Base-by-base conservation (phyloP, 2,329 filamentous ascomycete genomes). In the Alternaria angustiovoidea region DNA sequence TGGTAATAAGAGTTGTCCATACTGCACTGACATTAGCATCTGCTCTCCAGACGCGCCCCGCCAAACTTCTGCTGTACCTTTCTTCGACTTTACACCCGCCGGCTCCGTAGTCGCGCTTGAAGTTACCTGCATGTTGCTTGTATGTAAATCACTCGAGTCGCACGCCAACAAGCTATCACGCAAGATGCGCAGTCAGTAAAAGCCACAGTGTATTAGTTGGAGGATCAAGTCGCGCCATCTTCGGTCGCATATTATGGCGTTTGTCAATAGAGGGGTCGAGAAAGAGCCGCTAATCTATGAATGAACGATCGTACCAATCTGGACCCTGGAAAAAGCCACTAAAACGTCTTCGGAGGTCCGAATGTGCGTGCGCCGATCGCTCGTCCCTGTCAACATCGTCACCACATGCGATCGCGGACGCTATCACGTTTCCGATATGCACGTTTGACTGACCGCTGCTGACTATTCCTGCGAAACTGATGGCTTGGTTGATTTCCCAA, bases 1-100 rank as follows among this genome's bases (percentile, higher is more conserved):
- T 96, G 61, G 93, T 96, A 75, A 97, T 93, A 67, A 96, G 85
- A 11, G 89, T 91, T 28, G 91, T 92, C 92, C 92, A 97, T 75
- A 95, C 92, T 92, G 51, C 34, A 7, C 24, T n/a, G 11, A 16
- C 30, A 51, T 61, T 8, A 57, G 42, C 20, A 38, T 20, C 4
- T 28, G 8, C 9, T 18, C 54, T 57, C 49, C 47, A 55, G n/a
- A 46, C 39, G 54, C 41, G 49, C 51, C 48, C 34, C 52, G 52
- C 34, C 18, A 58, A 26, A 54, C 34, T 28, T 54, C 59, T 6
- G 34, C n/a, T n/a, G 39, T 59, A 74, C 80, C 80, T 76, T 76
- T 80, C 64, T 76, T 80, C 18, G 78, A 75, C 34, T 74, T 64
- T 8, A 77, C 71, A 5, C 68, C 71, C 47, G 67, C 68, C 9